Percentiles rank a stretch among this genome's conserved stretches.
Evolutionary conservation across 148 eudicot species (phyloP).

Genomic region (Camellia japonica): DNA sequence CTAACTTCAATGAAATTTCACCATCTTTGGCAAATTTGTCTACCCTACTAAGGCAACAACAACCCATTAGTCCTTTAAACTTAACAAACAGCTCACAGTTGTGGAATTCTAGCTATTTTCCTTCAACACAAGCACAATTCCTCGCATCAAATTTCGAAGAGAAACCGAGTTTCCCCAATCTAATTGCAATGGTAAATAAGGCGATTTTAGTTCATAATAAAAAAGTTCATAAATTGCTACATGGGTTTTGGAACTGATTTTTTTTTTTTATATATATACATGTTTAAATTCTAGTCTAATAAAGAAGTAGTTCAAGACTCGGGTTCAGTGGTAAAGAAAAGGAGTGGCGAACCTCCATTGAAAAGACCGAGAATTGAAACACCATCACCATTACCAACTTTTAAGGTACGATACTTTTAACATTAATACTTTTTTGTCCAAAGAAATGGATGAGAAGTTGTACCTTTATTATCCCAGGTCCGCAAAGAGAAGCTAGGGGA

Average conservation of each 20-base stretch:
- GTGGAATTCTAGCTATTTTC: conserved; percentile 20
- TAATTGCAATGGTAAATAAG: conserved; percentile 40
- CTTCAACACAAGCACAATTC: conserved; percentile 35
- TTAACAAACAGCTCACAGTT: conserved; percentile 21
- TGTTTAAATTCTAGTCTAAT: conserved; percentile 19
- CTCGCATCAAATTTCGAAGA: conserved; percentile 19
- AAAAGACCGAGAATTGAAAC: conserved; percentile 69
- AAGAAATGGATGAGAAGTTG: neutral
- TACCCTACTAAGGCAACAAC: conserved; percentile 19
- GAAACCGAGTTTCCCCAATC: conserved; percentile 23
- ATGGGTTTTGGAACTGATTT: conserved; percentile 15
- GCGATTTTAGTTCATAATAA: neutral
- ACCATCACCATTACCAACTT: conserved; percentile 77
- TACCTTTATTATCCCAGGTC: conserved; percentile 39
- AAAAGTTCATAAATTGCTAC: neutral
- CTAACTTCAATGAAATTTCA: conserved; percentile 26
- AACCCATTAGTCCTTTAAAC: conserved; percentile 9
- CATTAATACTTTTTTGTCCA: no score
- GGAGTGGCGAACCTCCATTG: conserved; percentile 36
- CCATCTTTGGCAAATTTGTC: conserved; percentile 20
- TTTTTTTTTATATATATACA: neutral
- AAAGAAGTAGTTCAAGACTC: conserved; percentile 30
- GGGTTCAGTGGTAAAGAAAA: conserved; percentile 28
- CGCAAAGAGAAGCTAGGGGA: conserved; percentile 96
- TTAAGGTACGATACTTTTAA: conserved; percentile 52